Percentiles rank a stretch among this genome's conserved stretches.
Evolutionary conservation across 169 alveolate genomes (phyloP).

Genomic region (Miamiensis avidus): DNA sequence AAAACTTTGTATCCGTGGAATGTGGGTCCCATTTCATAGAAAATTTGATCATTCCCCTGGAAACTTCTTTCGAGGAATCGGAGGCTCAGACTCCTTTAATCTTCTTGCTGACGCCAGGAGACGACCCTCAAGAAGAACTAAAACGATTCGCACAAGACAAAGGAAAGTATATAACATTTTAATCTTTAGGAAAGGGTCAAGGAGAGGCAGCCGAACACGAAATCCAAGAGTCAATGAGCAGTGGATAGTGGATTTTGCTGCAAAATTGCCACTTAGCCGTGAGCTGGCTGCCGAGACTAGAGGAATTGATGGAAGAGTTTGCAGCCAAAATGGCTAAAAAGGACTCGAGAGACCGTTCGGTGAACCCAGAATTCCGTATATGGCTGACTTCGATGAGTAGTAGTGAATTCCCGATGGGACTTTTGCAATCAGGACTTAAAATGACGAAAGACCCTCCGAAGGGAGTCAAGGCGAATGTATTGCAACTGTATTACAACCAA

Average conservation of each 20-base stretch:
- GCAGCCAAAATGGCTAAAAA: conserved; percentile 44
- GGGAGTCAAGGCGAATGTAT: conserved; percentile 90
- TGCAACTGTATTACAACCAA: conserved; percentile 66
- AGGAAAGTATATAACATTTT: conserved; percentile 67
- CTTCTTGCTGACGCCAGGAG: conserved; percentile 89
- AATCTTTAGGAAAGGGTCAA: conserved; percentile 87
- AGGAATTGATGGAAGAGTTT: conserved; percentile 74
- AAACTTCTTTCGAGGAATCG: conserved; percentile 77
- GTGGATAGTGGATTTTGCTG: conserved; percentile 84
- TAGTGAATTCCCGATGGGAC: conserved; percentile 63
- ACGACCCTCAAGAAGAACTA: conserved; percentile 86
- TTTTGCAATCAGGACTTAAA: conserved; percentile 90
- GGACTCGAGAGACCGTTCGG: conserved; percentile 33
- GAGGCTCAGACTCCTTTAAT: conserved; percentile 79
- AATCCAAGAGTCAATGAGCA: conserved; percentile 68
- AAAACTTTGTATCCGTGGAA: conserved; percentile 70
- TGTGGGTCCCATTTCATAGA: conserved; percentile 74
- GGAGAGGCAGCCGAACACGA: conserved; percentile 81
- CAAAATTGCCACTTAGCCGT: conserved; percentile 85
- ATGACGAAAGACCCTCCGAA: conserved; percentile 95
- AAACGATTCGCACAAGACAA: conserved; percentile 74
- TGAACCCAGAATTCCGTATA: conserved; percentile 85
- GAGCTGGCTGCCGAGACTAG: conserved; percentile 85
- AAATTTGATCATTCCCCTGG: conserved; percentile 78
- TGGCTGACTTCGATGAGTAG: conserved; percentile 84